Base-by-base conservation (phyloP, 2,329 filamentous ascomycete species). In the Sporothrix sp. region DNA sequence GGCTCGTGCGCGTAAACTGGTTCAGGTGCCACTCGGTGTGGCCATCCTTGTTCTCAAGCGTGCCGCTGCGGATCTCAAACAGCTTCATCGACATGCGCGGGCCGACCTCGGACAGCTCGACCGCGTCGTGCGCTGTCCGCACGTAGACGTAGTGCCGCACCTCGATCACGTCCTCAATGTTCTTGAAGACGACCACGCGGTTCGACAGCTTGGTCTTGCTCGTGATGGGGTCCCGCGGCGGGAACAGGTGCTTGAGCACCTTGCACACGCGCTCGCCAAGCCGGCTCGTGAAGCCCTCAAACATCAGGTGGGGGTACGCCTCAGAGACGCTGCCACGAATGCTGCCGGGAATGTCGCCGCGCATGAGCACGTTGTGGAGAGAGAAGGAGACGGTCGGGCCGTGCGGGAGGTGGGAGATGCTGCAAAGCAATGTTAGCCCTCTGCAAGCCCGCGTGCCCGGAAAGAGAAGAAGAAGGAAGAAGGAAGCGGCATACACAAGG, bases 11-110 rank as follows among this genome's bases (percentile, higher is more conserved):
- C 8, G 91, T 98, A 67, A 95, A 98, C 64, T 96, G 91, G 55
- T 87, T 94, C 56, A 98, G 74, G 56, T 93, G 85, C 93, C 93
- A 98, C 69, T 98, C 93, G 4, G 94, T 82, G 67, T 98, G 93
- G 4, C 91, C 91, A 58, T 94, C 87, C 66, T 94, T 94, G 62
- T 90, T 95, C 64, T 97, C 93, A 54, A 96, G 71, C 4, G 91
- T 95, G 14, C 93, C 91, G 48, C 84, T 84, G 42, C 90, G 78
- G 55, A 98, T 95, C 70, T 97, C 88, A 63, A 97, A 98, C 48
- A 89, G 72, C 58, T 88, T 77, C 88, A 97, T 93, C n/a, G 89
- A 95, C 87, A 97, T 95, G 52, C 93, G 77, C 1, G 93, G 93
- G 0, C 91, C 89, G 46, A 95, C 88, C 65, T 95, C 89, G 13